A percentile compares a stretch with the other conserved stretches of the same genome.
Conservation (phyloP, 805 yeast genomes). For the Sugiyamaella lignohabitans region DNA sequence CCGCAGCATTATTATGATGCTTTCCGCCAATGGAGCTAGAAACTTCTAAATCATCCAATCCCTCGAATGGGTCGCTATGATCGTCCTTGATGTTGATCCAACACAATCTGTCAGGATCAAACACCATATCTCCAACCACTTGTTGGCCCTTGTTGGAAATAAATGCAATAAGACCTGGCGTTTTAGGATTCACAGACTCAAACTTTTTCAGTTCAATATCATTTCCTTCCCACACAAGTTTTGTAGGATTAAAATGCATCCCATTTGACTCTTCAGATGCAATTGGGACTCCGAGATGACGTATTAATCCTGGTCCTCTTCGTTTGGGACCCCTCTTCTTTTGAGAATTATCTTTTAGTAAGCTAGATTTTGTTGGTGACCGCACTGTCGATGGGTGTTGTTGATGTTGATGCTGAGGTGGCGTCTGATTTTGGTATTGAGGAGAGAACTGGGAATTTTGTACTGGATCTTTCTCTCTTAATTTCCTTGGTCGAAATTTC, state of each 20-base stretch:
- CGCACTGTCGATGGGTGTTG: conserved; percentile 6
- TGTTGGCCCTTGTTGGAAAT: conserved; percentile 36
- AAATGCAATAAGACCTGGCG: conserved; percentile 33
- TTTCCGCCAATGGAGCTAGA: conserved; percentile 5
- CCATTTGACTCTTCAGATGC: conserved; percentile 24
- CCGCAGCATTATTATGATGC: background rate
- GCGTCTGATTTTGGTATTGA: background rate
- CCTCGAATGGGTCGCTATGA: conserved; percentile 40
- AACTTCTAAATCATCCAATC: conserved; percentile 41
- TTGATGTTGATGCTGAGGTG: background rate
- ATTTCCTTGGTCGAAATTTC: conserved; percentile 1
- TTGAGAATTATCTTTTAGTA: conserved; percentile 3
- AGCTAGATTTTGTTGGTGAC: conserved; percentile 9
- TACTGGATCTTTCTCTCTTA: background rate
- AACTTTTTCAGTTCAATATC: conserved; percentile 50
- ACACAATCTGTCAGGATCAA: conserved; percentile 48
- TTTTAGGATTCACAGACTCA: conserved; percentile 32
- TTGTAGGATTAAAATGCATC: conserved; percentile 50
- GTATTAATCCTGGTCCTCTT: conserved; percentile 17
- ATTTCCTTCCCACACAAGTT: conserved; percentile 59
- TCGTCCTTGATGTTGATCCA: conserved; percentile 47
- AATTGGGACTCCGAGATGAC: conserved; percentile 20
- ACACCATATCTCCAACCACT: conserved; percentile 50
- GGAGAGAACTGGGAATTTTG: background rate
- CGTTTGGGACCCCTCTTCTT: conserved; percentile 3